Base-by-base conservation (phyloP, 345 rosid species). In the Carallia pectinifolia region DNA sequence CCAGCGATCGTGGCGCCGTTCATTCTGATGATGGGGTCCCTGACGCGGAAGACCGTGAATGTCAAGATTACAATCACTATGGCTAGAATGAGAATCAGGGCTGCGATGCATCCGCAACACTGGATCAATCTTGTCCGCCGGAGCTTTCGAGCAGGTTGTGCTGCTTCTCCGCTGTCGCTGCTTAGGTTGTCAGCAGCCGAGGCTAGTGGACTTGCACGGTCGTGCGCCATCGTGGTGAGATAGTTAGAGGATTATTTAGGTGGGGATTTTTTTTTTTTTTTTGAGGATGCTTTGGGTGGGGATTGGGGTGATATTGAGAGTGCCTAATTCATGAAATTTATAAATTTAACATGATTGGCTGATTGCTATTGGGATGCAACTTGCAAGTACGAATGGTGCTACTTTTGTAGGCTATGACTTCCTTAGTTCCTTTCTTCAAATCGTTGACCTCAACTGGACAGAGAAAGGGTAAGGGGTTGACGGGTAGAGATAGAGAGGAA, bases 31-130 rank as follows among this genome's bases (percentile, higher is more conserved):
- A 58, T 44, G 3, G 98, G 98, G 4, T 85, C 87, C 74, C 84
- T 89, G 63, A 88, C 71, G 12, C 75, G 85, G 62, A 93, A 90
- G 47, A 87, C 88, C 0, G 98, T 89, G 82, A 93, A 87, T 48
- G 71, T 58, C 73, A 89, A 59, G 67, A 81, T 65, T 33, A 88
- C 15, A 61, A 85, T 61, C 67, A 82, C 76, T 53, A 80, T 66
- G 50, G 81, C 77, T 9, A 61, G 77, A 55, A 88, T 58, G 8
- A 88, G 55, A 16, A 81, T 1, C 10, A 85, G 29, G 27, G 77
- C 82, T 4, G 82, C 7, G 61, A 81, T n/a, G 81, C 81, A 78
- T 27, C 79, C 85, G n/a, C 80, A 90, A 58, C 85, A 89, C 67
- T 68, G 82, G 76, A 84, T 39, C 67, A 70, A 76, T 58, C 68